phyloP scores from a whole-genome alignment of 2,329 filamentous ascomycete genomes.

The Xylaria digitata region DNA sequence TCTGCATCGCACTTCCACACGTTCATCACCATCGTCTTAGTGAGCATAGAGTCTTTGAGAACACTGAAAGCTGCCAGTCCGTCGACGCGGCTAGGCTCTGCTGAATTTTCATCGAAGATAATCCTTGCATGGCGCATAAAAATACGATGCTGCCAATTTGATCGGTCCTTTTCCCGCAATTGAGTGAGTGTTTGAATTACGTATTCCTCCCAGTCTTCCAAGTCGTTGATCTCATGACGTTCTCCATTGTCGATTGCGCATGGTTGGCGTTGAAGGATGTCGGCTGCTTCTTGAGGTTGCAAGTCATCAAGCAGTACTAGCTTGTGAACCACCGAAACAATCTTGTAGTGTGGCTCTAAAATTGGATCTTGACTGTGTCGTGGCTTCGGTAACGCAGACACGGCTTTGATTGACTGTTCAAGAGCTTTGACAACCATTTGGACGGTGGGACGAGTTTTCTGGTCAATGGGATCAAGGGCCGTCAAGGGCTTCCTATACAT shows the following conservation, averaged over 20 bases:
- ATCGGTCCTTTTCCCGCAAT: constrained; percentile 80
- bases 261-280: constrained; percentile 67
- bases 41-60: constrained; percentile 79
- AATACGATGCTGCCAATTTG: constrained; percentile 95
- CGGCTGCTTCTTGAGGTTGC: constrained; percentile 59
- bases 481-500: constrained; percentile 66
- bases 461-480: constrained; percentile 58
- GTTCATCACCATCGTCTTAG: constrained; percentile 93
- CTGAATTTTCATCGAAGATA: constrained; percentile 60
- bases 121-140: constrained; percentile 76
- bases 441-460: constrained; percentile 53
- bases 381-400: constrained; percentile 64
- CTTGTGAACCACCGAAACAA: constrained; percentile 84
- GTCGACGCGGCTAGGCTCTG: constrained; percentile 63
- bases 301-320: constrained; percentile 70
- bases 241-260: constrained; percentile 62
- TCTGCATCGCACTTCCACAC: constrained; percentile 96
- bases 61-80: constrained; percentile 84
- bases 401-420: constrained; percentile 63
- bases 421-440: constrained; percentile 60
- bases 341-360: constrained; percentile 92
- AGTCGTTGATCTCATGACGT: constrained; percentile 64
- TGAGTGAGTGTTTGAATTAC: constrained; percentile 63
- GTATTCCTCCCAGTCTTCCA: constrained; percentile 71
- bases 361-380: constrained; percentile 76